Evolutionary conservation across 192 early-diverging fungal species (phyloP).

Genomic region (Podila clonocystis): DNA sequence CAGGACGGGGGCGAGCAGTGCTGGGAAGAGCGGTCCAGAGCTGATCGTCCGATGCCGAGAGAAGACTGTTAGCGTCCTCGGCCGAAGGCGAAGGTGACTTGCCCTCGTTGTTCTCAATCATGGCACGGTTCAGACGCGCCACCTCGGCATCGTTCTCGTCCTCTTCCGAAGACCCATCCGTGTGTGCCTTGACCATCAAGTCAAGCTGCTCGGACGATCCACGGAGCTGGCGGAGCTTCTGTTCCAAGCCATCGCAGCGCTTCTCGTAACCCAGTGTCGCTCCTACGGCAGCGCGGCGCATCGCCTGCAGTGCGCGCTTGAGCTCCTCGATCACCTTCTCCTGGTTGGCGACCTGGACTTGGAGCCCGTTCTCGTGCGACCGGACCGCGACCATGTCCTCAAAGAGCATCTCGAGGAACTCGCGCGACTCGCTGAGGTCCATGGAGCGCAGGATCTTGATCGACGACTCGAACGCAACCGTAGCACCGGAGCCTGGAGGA

Average conservation of each 20-base stretch:
- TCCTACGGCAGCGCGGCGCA: constrained; percentile 66
- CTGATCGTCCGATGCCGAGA: constrained; percentile 10
- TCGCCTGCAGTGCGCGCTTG: constrained; percentile 63
- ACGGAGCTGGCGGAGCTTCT: constrained; percentile 37
- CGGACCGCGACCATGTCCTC: constrained; percentile 66
- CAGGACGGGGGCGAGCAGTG: constrained; percentile 24
- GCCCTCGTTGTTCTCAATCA: background rate
- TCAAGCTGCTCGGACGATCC: constrained; percentile 20
- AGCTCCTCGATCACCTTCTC: constrained; percentile 65
- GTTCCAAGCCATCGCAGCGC: constrained; percentile 52
- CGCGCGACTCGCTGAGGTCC: constrained; percentile 57
- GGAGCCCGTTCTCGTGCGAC: constrained; percentile 53
- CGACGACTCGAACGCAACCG: constrained; percentile 60
- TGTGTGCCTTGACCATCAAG: background rate
- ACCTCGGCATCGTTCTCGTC: constrained; percentile 51
- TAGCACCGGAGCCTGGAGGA: constrained; percentile 53
- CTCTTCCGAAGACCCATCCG: constrained; percentile 44
- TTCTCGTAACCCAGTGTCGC: constrained; percentile 59
- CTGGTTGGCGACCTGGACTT: constrained; percentile 55
- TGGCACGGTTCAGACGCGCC: constrained; percentile 20
- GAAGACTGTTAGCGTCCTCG: background rate
- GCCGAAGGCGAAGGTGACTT: constrained; percentile 8
- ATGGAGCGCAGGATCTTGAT: constrained; percentile 60
- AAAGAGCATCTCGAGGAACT: constrained; percentile 63
- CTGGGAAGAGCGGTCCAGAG: constrained; percentile 42